Evolutionary conservation across 768 basidiomycete genomes (phyloP), one percentile per base, ranked within the genome.

Genomic region (Cubamyces sp.): DNA sequence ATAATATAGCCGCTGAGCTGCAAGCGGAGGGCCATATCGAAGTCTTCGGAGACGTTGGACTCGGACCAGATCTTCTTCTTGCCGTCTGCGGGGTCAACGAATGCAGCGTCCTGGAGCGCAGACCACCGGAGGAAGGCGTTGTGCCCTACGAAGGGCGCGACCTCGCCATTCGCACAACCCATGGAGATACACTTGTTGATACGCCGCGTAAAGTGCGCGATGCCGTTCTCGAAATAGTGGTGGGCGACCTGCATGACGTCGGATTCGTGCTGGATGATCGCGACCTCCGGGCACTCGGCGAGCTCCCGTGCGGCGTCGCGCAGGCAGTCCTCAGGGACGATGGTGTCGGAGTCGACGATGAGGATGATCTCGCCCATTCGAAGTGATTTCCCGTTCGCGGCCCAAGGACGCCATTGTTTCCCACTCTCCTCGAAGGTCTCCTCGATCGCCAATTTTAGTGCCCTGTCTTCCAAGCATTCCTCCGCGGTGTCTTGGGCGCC

Each of bases 51-150:
- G 0, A 90, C 91, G 70, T 91, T 92, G 26, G 77, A 75, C 75
- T 94, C 92, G 0, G 88, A 90, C 92, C 92, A 94, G 55, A 92
- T 84, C 77, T 91, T 91, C 73, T 75, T 82, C 34, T 83, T 68
- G 1, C 82, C 84, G 69, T 91, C 90, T 3, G 74, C 84, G 2
- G 77, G 70, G 69, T 94, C 91, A 48, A 87, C 70, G 62, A 90
- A 90, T 25, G 90, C 84, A 1, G 91, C 91, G 61, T 95, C 94
- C 72, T 96, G 94, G 30, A 95, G 77, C 2, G 94, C 94, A 4
- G 86, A 84, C 94, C 94, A 96, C n/a, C 93, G 85, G 52, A 96
- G 79, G 74, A 95, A 96, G 8, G 92, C 92, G 64, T 94, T 92
- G 74, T 94, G 91, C 5, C 91, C 91, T 53, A 93, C 91, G 66